Evolutionary conservation across 2,329 filamentous ascomycete species (phyloP).

Genomic region (Zasmidium angulare): DNA sequence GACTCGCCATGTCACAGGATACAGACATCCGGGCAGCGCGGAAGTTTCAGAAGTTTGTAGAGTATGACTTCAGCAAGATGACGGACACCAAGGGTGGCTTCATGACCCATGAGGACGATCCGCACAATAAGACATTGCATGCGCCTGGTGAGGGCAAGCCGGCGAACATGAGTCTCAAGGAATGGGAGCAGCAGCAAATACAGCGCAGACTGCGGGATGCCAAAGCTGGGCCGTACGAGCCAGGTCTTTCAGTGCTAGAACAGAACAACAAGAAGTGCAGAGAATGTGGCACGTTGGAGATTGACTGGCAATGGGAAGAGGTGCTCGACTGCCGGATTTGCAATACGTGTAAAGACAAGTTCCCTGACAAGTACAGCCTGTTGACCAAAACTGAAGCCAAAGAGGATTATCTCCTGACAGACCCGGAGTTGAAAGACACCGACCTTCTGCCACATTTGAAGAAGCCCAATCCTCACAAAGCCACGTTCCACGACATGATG

Average conservation of each 20-base stretch:
- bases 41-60: slow-evolving; percentile 92
- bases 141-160: slow-evolving; percentile 65
- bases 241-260: slow-evolving; percentile 75
- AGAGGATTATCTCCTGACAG: slow-evolving; percentile 92
- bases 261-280: slow-evolving; percentile 67
- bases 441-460: slow-evolving; percentile 84
- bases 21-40: slow-evolving; percentile 69
- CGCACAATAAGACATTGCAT: slow-evolving; percentile 76
- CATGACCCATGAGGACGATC: slow-evolving; percentile 85
- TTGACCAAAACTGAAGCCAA: slow-evolving; percentile 95
- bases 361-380: slow-evolving; percentile 88
- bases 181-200: slow-evolving; percentile 85
- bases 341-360: slow-evolving; percentile 80
- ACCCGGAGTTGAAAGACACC: slow-evolving; percentile 87
- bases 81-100: slow-evolving; percentile 97
- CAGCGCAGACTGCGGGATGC: slow-evolving; percentile 69
- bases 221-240: slow-evolving; percentile 82
- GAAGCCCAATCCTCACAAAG: slow-evolving; percentile 90
- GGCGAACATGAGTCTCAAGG: slow-evolving; percentile 80
- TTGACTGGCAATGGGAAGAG: slow-evolving; percentile 94
- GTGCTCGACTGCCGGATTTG: slow-evolving; percentile 76
- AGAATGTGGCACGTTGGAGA: slow-evolving; percentile 81
- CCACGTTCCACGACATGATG: slow-evolving; percentile 99
- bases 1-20: slow-evolving; percentile 40
- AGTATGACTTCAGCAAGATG: slow-evolving; percentile 98